A percentile compares a stretch with the other conserved stretches of the same genome.
These are phyloP conservation scores for Pseudocercospora macadamiae DNA, from an alignment of 2,329 filamentous ascomycete species.

Conservation along the genomic window DNA sequence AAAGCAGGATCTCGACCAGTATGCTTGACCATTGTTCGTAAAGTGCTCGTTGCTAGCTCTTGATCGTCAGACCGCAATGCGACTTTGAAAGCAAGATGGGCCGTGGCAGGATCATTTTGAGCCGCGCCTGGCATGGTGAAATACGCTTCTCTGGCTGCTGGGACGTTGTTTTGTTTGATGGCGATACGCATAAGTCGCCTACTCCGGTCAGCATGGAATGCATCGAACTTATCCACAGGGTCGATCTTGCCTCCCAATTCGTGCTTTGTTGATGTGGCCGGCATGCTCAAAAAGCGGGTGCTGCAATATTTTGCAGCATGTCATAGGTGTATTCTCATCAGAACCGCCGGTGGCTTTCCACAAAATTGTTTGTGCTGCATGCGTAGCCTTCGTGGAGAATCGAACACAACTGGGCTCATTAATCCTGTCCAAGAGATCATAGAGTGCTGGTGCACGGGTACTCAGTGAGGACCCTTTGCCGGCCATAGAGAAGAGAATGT, in stretches of 20 bases:
- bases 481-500: conserved; percentile 66
- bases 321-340: conserved; percentile 1
- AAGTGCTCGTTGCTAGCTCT: conserved; percentile 62
- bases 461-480: conserved; percentile 37
- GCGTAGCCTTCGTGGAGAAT: conserved; percentile 64
- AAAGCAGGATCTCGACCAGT: conserved; percentile 61
- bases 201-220: conserved; percentile 49
- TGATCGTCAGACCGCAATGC: conserved; percentile 31
- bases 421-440: conserved; percentile 52
- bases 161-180: conserved; percentile 60
- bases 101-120: conserved; percentile 32
- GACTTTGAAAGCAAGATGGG: conserved; percentile 35
- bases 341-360: conserved; percentile 64
- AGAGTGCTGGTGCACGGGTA: conserved; percentile 41
- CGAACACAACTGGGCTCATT: conserved; percentile 49
- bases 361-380: conserved; percentile 70
- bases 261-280: conserved; percentile 67
- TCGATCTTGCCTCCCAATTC: conserved; percentile 62
- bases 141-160: conserved; percentile 59
- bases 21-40: conserved; percentile 62
- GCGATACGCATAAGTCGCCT: conserved; percentile 77
- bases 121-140: conserved; percentile 56
- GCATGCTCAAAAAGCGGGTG: conserved; percentile 68
- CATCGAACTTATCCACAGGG: background rate
- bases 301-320: conserved; percentile 72